Evolutionary conservation across 257 asterid species (phyloP), one percentile per base, ranked within the genome.

Genomic region (Salvia hispanica): DNA sequence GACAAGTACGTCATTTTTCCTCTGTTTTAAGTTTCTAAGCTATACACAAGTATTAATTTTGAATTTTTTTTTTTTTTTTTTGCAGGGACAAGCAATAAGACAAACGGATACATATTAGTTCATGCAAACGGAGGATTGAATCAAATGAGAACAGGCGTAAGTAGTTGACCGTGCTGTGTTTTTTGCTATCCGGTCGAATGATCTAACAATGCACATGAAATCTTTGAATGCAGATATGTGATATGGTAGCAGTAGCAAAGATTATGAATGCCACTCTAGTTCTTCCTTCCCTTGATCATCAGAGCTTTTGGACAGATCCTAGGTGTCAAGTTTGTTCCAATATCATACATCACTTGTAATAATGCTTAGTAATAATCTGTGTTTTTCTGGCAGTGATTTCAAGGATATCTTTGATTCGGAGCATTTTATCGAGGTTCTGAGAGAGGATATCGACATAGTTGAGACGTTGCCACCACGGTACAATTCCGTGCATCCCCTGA

Each of bases 231-330:
- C 87, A 93, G 99, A 93, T 93, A 67, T 90, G 97, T 74, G 99
- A 93, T 66, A 90, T 93, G 97, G 99, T 88, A 62, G 99, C 99
- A 14, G 78, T 93, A n/a, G 97, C 99, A 18, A 90, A 90, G 83
- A 85, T 90, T 48, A 83, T 90, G 99, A 86, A 90, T 67, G 99
- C 99, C 50, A 86, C 97, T 58, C 85, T 93, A 4, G 97, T 93
- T 7, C 96, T 93, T 74, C 99, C 99, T 74, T 83, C 96, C 14
- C 99, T 93, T 28, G 99, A 93, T 74, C 99, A 93, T 56, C 76
- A 85, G 64, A 88, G 96, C 50, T 93, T 93, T 64, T 93, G 99
- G 97, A 88, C 97, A 0, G 99, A 93, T 79, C 89, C 96, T 25
- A 93, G 98, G 98, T 93, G 82, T 34, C 5, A 34, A 40, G 46